Conservation (phyloP, 192 early-diverging fungal species). For the Coemansia sp. region DNA sequence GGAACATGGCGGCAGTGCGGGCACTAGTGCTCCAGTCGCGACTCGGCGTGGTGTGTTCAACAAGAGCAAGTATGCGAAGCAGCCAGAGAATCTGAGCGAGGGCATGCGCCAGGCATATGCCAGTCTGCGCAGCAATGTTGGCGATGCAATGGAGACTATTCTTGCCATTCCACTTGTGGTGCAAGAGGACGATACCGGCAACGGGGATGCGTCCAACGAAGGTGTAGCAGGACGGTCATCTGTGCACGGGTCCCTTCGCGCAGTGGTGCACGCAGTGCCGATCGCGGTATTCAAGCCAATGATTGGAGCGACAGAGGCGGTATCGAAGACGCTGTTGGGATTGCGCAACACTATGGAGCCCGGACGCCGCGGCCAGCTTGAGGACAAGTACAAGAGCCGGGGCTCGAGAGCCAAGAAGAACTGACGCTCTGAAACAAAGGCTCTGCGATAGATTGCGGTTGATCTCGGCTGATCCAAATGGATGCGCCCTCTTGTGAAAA, state of each 20-base stretch:
- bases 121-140: constrained; percentile 77
- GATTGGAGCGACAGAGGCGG: constrained; percentile 92
- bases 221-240: constrained; percentile 54
- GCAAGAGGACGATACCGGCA: constrained; percentile 54
- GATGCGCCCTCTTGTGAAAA: neutral
- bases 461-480: neutral
- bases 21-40: neutral
- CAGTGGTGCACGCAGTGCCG: constrained; percentile 66
- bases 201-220: constrained; percentile 18
- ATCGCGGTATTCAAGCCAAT: constrained; percentile 91
- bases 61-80: constrained; percentile 80
- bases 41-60: constrained; percentile 38
- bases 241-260: constrained; percentile 48
- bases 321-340: constrained; percentile 88
- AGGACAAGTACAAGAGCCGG: constrained; percentile 66
- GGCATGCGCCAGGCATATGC: constrained; percentile 81
- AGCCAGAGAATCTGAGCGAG: constrained; percentile 80
- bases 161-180: constrained; percentile 86
- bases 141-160: constrained; percentile 82
- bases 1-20: constrained; percentile 9
- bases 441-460: constrained; percentile 12
- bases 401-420: constrained; percentile 38
- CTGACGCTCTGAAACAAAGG: neutral
- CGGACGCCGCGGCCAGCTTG: constrained; percentile 66
- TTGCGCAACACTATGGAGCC: constrained; percentile 91